These are phyloP conservation scores for Rhizoctonia solani DNA, from an alignment of 1,284 basidiomycete species.

Conservation along the genomic window DNA sequence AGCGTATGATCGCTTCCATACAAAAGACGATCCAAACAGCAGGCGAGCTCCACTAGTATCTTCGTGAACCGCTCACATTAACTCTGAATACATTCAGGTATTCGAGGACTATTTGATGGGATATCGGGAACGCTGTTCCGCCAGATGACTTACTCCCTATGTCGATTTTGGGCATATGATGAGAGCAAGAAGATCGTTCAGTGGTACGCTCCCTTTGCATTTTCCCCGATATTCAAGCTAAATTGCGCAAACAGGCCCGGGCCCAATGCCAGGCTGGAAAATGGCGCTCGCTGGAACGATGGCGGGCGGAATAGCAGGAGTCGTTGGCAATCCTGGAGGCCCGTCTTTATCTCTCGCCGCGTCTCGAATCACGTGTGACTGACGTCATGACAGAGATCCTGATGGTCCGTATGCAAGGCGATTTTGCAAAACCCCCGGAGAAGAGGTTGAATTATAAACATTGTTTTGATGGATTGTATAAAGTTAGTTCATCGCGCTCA, in stretches of 20 bases:
- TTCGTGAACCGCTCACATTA: neutral
- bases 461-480: constrained; percentile 80
- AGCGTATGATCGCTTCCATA: constrained; percentile 79
- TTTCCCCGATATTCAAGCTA: neutral
- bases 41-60: constrained; percentile 40
- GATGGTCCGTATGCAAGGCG: constrained; percentile 84
- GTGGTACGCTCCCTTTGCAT: constrained; percentile 47
- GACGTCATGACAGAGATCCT: constrained; percentile 64
- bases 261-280: constrained; percentile 75
- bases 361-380: constrained; percentile 10
- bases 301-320: constrained; percentile 81
- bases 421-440: constrained; percentile 82
- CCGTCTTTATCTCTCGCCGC: constrained; percentile 29
- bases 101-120: constrained; percentile 80
- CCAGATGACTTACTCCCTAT: constrained; percentile 92
- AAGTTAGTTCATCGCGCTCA: constrained; percentile 53
- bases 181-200: constrained; percentile 83
- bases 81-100: constrained; percentile 61
- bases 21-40: constrained; percentile 62
- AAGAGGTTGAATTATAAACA: constrained; percentile 86
- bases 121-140: constrained; percentile 87
- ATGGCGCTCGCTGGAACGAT: constrained; percentile 79
- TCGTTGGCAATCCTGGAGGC: constrained; percentile 81
- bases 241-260: constrained; percentile 45
- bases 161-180: constrained; percentile 92